Conservation (phyloP, 2,329 filamentous ascomycete genomes). For the Bipolaris cookei region DNA sequence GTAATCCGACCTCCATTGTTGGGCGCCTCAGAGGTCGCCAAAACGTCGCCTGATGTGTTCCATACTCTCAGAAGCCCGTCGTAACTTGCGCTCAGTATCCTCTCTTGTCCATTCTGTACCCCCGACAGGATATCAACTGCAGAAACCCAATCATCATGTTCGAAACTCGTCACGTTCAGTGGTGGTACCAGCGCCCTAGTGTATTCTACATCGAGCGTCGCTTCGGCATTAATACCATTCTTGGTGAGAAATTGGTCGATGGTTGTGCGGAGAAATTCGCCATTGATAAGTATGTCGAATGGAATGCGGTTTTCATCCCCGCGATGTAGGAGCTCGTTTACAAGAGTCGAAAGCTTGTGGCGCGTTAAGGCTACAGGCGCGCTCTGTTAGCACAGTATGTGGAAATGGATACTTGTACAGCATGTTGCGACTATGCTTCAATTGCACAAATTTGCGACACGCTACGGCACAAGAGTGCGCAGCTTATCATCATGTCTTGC, state of each 20-base stretch:
- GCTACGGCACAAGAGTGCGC: background rate
- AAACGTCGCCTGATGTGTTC: constrained; percentile 82
- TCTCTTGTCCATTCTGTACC: constrained; percentile 63
- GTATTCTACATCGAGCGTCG: constrained; percentile 87
- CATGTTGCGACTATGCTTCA: background rate
- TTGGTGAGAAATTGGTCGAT: constrained; percentile 88
- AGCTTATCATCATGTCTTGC: background rate
- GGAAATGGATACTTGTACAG: background rate
- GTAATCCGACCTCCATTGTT: constrained; percentile 69
- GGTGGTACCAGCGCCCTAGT: constrained; percentile 90
- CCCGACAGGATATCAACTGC: constrained; percentile 80
- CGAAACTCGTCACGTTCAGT: constrained; percentile 85
- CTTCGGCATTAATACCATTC: constrained; percentile 88
- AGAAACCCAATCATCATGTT: constrained; percentile 98
- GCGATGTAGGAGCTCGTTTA: constrained; percentile 65
- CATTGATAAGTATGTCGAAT: constrained; percentile 95
- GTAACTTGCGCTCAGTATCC: constrained; percentile 90
- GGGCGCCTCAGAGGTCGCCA: constrained; percentile 74
- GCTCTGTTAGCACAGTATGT: constrained; percentile 16
- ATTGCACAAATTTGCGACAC: background rate
- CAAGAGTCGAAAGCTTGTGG: constrained; percentile 62
- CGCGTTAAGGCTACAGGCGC: constrained; percentile 36
- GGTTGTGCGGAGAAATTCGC: constrained; percentile 85
- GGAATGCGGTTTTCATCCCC: constrained; percentile 70
- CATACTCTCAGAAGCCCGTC: constrained; percentile 89